phyloP scores from a whole-genome alignment of 176 grass and related monocot genomes.

The Cenchrus fungigraminus region DNA sequence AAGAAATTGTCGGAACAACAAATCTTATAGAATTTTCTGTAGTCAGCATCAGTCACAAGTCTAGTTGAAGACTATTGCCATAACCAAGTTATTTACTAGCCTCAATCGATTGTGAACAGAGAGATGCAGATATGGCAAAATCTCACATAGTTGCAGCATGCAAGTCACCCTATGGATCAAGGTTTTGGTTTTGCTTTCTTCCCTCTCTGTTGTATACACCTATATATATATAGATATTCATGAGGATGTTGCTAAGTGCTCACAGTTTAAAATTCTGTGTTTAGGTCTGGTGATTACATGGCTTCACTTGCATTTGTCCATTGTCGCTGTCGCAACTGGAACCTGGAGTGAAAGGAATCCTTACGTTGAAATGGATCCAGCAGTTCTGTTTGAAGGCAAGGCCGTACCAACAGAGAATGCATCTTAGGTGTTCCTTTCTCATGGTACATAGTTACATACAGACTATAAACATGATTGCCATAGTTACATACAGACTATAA shows the following conservation, averaged over 20 bases:
- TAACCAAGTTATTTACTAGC: background rate
- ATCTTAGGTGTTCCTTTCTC: background rate
- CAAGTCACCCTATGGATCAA: conserved; percentile 86
- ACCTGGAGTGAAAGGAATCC: conserved; percentile 35
- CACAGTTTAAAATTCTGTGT: conserved; percentile 23
- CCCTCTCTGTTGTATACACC: background rate
- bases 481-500: too few species aligned
- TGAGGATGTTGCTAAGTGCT: background rate
- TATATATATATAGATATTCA: background rate
- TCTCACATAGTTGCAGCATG: conserved; percentile 71
- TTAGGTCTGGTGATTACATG: conserved; percentile 91
- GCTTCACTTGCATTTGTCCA: conserved; percentile 83
- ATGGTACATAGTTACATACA: too few species aligned
- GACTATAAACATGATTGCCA: too few species aligned
- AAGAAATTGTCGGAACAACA: too few species aligned
- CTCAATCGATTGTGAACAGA: conserved; percentile 39
- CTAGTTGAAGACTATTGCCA: too few species aligned
- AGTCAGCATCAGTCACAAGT: too few species aligned
- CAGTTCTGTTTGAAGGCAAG: background rate
- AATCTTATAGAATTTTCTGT: too few species aligned
- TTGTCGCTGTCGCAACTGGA: conserved; percentile 73
- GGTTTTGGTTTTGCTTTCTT: conserved; percentile 38
- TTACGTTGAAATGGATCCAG: too few species aligned
- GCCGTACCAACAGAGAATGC: background rate
- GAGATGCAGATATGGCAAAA: conserved; percentile 63